Evolutionary conservation across 1,139 yeast species (phyloP), one percentile per base, ranked within the genome.

Genomic region (Sugiyamaella novakii): DNA sequence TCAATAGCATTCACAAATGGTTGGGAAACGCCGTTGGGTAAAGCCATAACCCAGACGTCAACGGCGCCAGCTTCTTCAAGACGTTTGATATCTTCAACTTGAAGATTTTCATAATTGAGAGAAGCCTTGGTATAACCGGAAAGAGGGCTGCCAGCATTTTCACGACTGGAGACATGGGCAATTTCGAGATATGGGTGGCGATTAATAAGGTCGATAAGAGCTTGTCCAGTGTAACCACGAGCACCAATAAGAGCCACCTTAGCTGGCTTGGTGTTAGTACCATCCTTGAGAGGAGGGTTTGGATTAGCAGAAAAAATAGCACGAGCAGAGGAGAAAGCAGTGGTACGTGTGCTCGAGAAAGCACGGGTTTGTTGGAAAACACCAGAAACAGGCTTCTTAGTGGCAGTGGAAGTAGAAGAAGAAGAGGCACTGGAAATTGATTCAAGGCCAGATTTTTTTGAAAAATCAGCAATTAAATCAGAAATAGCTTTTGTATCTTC

Each of bases 31-130:
- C 97, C 97, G 66, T 92, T 92, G 55, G 99, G 98, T 62, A 94
- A 78, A 1, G 98, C 98, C 98, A 94, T 92, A 31, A 94, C 95
- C 98, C 99, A 92, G 51, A 91, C 84, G 63, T 94, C 98, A 49
- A 92, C 87, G 48, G 81, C 87, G 41, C 83, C 81, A 39, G 80
- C 74, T 58, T 81, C 78, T 69, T 91, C 98, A 56, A 92, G 74
- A 57, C 76, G 72, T 63, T 81, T 80, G 57, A 92, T 85, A 62
- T 92, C 98, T 65, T 89, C 96, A 43, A 83, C 79, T 65, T 85
- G 92, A 59, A 92, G 76, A 69, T 91, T 92, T 55, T 87, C 87
- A 70, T 92, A 92, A 46, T 78, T 77, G 51, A 92, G 80, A 52
- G 86, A 81, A 48, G 78, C 76, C 72, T 92, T 92, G 64, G 82